Percentiles rank a stretch among this genome's conserved stretches.
Evolutionary conservation across 1,284 basidiomycete species (phyloP).

Genomic region (Trichosporon coremiiforme): DNA sequence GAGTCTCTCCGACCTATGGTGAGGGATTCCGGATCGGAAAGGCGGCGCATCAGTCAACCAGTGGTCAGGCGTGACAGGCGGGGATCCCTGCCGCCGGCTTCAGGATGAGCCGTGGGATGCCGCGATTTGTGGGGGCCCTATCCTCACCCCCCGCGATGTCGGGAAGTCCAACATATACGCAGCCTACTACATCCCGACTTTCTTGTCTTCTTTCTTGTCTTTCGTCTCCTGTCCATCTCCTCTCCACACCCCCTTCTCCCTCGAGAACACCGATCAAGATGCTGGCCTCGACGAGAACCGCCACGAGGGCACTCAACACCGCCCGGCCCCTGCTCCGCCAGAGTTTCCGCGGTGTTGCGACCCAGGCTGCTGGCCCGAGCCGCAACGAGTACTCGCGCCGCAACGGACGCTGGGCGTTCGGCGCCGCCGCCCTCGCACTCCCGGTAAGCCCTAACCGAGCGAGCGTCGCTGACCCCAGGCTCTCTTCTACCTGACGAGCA

Average conservation of each 20-base stretch:
- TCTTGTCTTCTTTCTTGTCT: too few relatives aligned
- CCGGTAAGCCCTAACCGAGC: slow-evolving; percentile 17
- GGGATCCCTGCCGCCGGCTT: background rate
- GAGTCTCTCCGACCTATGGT: background rate
- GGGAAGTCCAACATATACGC: background rate
- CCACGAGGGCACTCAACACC: background rate
- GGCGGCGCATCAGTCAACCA: background rate
- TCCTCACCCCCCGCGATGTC: background rate
- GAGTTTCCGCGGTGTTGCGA: background rate
- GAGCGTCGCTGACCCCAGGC: slow-evolving; percentile 11
- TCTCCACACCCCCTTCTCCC: background rate
- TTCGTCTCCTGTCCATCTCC: background rate
- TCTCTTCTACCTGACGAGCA: slow-evolving; percentile 20
- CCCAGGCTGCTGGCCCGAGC: background rate
- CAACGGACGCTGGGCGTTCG: slow-evolving; percentile 13
- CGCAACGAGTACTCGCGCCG: background rate
- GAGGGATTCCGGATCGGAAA: slow-evolving; percentile 8
- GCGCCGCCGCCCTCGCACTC: slow-evolving; percentile 20
- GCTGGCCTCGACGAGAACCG: slow-evolving; percentile 7
- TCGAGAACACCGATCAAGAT: background rate
- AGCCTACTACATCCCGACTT: too few relatives aligned
- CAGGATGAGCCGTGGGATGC: slow-evolving; percentile 6
- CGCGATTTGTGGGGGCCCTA: slow-evolving; percentile 11
- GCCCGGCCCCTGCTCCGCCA: background rate
- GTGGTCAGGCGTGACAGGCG: background rate